phyloP scores from a whole-genome alignment of 1,284 basidiomycete species.

The Coniophora puteana region DNA sequence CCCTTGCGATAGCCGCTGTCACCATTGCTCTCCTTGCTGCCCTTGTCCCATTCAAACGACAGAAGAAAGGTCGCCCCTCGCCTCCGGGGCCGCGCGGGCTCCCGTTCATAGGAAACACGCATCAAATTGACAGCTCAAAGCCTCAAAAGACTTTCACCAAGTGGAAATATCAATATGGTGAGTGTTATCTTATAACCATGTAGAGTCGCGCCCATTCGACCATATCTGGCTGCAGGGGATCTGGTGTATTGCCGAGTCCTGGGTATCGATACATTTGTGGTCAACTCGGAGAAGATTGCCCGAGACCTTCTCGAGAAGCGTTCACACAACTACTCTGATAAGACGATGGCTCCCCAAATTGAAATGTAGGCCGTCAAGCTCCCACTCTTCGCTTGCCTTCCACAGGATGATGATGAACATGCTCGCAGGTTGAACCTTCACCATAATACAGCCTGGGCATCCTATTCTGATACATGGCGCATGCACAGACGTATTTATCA shows the following conservation, averaged over 20 bases:
- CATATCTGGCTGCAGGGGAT: slow-evolving; percentile 15
- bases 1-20: no score
- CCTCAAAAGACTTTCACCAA: slow-evolving; percentile 22
- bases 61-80: no score
- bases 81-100: slow-evolving; percentile 21
- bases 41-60: no score
- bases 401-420: no score
- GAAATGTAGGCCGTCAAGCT: no score
- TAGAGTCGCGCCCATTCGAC: slow-evolving; percentile 4
- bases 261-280: slow-evolving; percentile 16
- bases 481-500: slow-evolving; percentile 2
- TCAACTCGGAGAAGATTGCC: slow-evolving; percentile 23
- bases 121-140: slow-evolving; percentile 14
- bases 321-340: slow-evolving; percentile 21
- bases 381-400: no score
- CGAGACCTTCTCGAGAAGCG: slow-evolving; percentile 21
- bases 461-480: no score
- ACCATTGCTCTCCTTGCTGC: no score
- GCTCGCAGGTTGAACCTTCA: no score
- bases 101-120: slow-evolving; percentile 18
- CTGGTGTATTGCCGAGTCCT: slow-evolving; percentile 19
- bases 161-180: slow-evolving; percentile 20
- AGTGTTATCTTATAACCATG: background rate
- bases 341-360: no score
- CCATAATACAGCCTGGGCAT: no score